Evolutionary conservation across 2,329 filamentous ascomycete species (phyloP), one percentile per base, ranked within the genome.

Genomic region (Cucurbitaria berberidis): DNA sequence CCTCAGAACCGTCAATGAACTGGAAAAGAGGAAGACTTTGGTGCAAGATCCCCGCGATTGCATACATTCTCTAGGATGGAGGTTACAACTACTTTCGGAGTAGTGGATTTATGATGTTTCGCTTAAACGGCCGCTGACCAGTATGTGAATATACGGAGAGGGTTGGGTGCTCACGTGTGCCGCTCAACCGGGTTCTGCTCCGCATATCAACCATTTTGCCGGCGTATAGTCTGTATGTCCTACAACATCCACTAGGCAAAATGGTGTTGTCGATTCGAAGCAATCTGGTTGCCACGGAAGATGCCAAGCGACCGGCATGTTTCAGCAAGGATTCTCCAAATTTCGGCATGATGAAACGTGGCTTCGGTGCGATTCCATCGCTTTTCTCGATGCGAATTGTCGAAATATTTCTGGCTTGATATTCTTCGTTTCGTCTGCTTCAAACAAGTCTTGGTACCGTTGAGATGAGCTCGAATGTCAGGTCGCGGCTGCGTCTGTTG

Each of bases 311-410:
- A 48, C 57, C 41, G 47, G 48, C 55, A 46, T 41, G 51, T 60
- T 60, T 60, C 47, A 60, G 34, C 44, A 55, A 51, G 48, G 57
- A 34, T 53, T 48, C 34, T n/a, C 39, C 36, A 51, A 38, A 51
- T 55, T 50, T 46, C 50, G 45, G 30, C 48, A 46, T 52, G 15
- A 40, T 60, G 60, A 60, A 62, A 60, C 60, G 60, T 62, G 60
- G 60, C 60, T 62, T 56, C 53, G 41, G 29, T 32, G 45, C 45
- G n/a, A 40, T 34, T 29, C 30, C 41, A 35, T 46, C n/a, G 38
- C 29, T 49, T 49, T 32, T 41, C 21, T 48, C 27, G 16, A 50
- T 34, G 16, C 50, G 43, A 34, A 44, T 45, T 32, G 30, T 35
- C 22, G 43, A 30, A n/a, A 32, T 13, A 41, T 45, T 39, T 32